Evolutionary conservation across 2,329 filamentous ascomycete species (phyloP), one percentile per base, ranked within the genome.

Genomic region (Stagonosporopsis chrysanthemi): DNA sequence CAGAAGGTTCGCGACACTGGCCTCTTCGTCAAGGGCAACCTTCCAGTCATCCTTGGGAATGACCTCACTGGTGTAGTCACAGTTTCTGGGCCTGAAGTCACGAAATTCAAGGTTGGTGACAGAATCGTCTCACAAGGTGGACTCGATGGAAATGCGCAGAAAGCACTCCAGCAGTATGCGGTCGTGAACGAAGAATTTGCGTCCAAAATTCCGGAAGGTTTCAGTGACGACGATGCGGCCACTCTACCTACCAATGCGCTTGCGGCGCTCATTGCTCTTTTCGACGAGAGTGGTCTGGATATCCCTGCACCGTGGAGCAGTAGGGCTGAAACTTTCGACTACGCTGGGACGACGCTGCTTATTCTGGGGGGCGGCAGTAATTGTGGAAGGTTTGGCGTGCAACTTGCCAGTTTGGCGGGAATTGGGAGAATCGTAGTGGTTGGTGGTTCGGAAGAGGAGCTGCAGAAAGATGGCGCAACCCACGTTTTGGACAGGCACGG

Each of bases 61-160:
- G 82, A 84, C 53, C 78, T 82, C 8, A 79, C 80, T 4, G 82
- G 82, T 31, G 68, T 74, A 0, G 81, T 84, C 26, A 71, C 79
- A 17, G 75, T 72, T 1, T 77, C 84, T 9, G 86, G 86, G 39
- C 70, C 78, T 2, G 80, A 81, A 11, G 85, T 86, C 14, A 77
- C 69, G 7, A 74, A 77, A 26, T 86, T 85, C 77, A 79, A 81
- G 63, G 74, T 79, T 40, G 86, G 86, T n/a, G 85, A 88, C 66
- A 33, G 38, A 2, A 17, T 50, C 15, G 28, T 50, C 5, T 39
- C 45, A 6, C 45, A 48, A 7, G 24, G 22, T 48, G 35, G 22
- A 24, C n/a, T 48, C 5, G 35, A 26, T 26, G 45, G 23, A 1
- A 15, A 48, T 19, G 4, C 15, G 6, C 45, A 48, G n/a, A 48